Evolutionary conservation across 371 early-diverging fungal species (phyloP), one percentile per base, ranked within the genome.

Genomic region (Mortierella sp.): DNA sequence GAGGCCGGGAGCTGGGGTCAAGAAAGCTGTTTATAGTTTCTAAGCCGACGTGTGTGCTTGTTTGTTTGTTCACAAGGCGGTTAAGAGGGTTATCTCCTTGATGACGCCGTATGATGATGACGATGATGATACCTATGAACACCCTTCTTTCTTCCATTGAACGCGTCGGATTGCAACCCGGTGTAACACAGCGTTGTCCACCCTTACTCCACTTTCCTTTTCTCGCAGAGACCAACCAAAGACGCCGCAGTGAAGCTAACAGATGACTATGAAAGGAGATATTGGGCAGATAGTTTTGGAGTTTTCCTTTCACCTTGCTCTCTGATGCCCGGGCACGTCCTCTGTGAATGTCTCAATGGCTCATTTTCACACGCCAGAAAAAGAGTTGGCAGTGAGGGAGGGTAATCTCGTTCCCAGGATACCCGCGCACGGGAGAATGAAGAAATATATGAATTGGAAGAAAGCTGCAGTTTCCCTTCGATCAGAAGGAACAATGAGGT

Each of bases 111-210:
- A 5, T 14, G 6, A 38, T 38, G 34, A 65, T 65, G 68, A 42
- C 24, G 34, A 42, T 21, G 63, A 60, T 31, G 34, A 34, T 42
- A 24, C 0, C 21, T 68, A 42, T 24, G 21, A 11, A 60, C 16
- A 19, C 11, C 21, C 34, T 4, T 60, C 60, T 14, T 63, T 26
- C 28, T 13, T 26, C 26, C 26, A 13, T 10, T 55, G 2, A 21
- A 68, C 68, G 68, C 68, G 68, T 68, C 42, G 68, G 68, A 68
- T 68, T 38, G 68, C 24, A 24, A 10, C 68, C 42, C 42, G 68
- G 34, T 2, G 11, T 42, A 24, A 42, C 68, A 68, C 68, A 38
- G 8, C 0, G 7, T n/a, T 55, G n/a, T 24, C 9, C 55, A 55
- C 9, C n/a, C 10, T n/a, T 55, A n/a, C 55, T 55, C 55, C 55